These are phyloP conservation scores for Acacia crassicarpa DNA, from an alignment of 306 rosid species.

Conservation along the genomic window DNA sequence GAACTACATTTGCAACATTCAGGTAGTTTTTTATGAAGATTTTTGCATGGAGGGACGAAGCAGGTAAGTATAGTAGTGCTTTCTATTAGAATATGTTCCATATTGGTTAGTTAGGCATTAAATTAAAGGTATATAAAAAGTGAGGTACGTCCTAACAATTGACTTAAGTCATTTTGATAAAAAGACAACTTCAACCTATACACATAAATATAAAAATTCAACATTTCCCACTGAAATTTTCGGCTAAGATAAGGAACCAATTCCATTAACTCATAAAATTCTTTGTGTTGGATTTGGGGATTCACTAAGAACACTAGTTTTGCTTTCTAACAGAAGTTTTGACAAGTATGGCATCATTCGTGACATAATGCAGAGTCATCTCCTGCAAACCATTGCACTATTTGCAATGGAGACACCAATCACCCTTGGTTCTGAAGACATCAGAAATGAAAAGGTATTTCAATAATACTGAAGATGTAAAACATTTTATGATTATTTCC, in stretches of 20 bases:
- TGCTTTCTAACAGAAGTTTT: constrained; percentile 41
- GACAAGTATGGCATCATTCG: constrained; percentile 62
- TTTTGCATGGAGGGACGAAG: constrained; percentile 65
- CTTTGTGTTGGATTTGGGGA: constrained; percentile 3
- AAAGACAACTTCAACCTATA: too few relatives aligned
- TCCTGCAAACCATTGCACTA: constrained; percentile 58
- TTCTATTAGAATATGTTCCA: neutral
- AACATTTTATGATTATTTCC: neutral
- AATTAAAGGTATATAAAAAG: too few relatives aligned
- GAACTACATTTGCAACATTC: constrained; percentile 61
- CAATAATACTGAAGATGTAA: neutral
- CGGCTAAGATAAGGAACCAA: neutral
- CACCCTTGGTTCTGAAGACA: constrained; percentile 63
- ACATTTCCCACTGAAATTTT: neutral
- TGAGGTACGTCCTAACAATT: too few relatives aligned
- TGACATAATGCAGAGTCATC: constrained; percentile 73
- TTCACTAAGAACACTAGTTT: constrained; percentile 19
- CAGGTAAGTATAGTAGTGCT: constrained; percentile 37
- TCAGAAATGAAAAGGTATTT: constrained; percentile 65
- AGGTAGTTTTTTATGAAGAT: constrained; percentile 63
- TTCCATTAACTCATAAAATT: neutral
- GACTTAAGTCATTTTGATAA: too few relatives aligned
- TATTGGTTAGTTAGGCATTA: too few relatives aligned
- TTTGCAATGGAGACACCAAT: constrained; percentile 78
- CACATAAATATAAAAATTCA: too few relatives aligned